A percentile compares a stretch with the other conserved stretches of the same genome.
These are phyloP conservation scores for Paraglomus brasilianum DNA, from an alignment of 192 early-diverging fungal genomes.

Conservation along the genomic window DNA sequence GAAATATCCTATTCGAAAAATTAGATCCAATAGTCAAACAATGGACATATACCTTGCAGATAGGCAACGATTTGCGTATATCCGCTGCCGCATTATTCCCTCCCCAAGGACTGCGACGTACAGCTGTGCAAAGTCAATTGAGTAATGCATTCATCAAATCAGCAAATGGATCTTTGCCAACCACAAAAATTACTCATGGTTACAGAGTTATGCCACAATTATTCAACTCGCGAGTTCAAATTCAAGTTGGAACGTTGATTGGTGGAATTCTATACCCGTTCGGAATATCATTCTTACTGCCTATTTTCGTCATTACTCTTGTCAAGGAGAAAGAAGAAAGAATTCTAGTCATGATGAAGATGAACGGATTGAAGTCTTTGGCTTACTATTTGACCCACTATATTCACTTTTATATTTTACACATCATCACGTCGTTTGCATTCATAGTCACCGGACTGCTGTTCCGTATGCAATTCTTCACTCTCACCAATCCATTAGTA, in stretches of 20 bases:
- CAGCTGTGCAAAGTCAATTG: constrained; percentile 47
- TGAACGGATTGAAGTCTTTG: constrained; percentile 65
- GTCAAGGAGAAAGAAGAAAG: constrained; percentile 73
- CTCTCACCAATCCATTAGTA: constrained; percentile 49
- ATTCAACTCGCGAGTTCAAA: constrained; percentile 41
- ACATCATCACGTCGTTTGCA: constrained; percentile 53
- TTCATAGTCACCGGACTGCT: constrained; percentile 64
- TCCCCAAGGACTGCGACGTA: constrained; percentile 44
- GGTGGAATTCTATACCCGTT: constrained; percentile 70
- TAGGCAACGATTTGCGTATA: constrained; percentile 52
- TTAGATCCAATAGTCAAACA: constrained; percentile 45
- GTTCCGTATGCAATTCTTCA: constrained; percentile 63
- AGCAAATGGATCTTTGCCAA: not conserved
- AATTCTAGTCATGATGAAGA: constrained; percentile 71
- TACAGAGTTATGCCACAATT: constrained; percentile 60
- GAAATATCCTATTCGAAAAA: constrained; percentile 51
- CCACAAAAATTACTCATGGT: constrained; percentile 60
- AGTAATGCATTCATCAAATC: constrained; percentile 39
- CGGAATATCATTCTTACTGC: constrained; percentile 68
- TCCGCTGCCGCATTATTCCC: constrained; percentile 50
- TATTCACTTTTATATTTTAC: constrained; percentile 59
- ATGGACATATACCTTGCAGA: constrained; percentile 55
- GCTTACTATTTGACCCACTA: constrained; percentile 67
- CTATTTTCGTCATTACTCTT: constrained; percentile 67
- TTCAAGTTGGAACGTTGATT: constrained; percentile 55